Conservation (phyloP, 805 yeast genomes). For the Wickerhamiella galacta region DNA sequence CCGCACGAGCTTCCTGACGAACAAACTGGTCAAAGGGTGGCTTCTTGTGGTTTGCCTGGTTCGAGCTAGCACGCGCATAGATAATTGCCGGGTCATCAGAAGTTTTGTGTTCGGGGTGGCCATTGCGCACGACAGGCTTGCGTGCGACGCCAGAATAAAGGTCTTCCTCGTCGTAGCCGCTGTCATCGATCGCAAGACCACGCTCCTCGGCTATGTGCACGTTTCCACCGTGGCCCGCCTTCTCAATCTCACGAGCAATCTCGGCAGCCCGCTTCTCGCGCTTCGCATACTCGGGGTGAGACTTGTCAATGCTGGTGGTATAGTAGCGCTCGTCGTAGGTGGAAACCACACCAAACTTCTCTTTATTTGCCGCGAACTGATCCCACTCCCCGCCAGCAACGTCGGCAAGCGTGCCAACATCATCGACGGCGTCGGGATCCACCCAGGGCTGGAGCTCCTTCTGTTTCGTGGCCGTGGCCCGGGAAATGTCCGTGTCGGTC, state of each 20-base stretch:
- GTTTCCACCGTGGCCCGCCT: conserved; percentile 45
- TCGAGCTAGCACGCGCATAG: conserved; percentile 37
- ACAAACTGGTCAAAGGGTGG: conserved; percentile 92
- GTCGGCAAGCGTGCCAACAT: conserved; percentile 7
- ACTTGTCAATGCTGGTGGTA: conserved; percentile 58
- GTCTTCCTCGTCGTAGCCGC: conserved; percentile 89
- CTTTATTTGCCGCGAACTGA: conserved; percentile 83
- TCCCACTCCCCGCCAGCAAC: conserved; percentile 46
- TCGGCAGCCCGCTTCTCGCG: conserved; percentile 54
- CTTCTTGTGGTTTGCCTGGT: too few relatives aligned
- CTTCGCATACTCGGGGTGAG: conserved; percentile 55
- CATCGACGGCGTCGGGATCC: conserved; percentile 36
- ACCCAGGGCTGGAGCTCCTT: conserved; percentile 75
- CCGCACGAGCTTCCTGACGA: conserved; percentile 31
- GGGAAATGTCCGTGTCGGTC: conserved; percentile 76
- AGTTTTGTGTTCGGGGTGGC: neutral
- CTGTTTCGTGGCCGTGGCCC: conserved; percentile 28
- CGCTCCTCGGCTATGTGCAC: conserved; percentile 85
- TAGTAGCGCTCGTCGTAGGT: conserved; percentile 73
- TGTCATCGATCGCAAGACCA: conserved; percentile 57
- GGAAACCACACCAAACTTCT: conserved; percentile 75
- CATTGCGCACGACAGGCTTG: conserved; percentile 6
- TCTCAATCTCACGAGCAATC: conserved; percentile 72
- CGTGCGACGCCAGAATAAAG: conserved; percentile 85
- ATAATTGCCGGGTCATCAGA: conserved; percentile 48